A percentile compares a stretch with the other conserved stretches of the same genome.
These are phyloP conservation scores for Scytalidium sp. DNA, from an alignment of 2,329 filamentous ascomycete species.

Conservation along the genomic window DNA sequence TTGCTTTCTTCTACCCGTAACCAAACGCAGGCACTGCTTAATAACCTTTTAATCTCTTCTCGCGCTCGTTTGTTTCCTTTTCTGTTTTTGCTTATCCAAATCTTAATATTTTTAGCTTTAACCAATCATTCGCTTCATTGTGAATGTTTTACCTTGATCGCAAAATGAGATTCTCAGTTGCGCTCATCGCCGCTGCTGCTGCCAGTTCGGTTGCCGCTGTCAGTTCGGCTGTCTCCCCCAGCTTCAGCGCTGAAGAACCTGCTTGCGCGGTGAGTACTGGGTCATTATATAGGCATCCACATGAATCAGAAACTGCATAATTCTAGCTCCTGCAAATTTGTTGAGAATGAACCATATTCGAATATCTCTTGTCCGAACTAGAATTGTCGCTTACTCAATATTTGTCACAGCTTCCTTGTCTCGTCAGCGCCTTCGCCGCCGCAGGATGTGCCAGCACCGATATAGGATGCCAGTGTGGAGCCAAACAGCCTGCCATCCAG, in stretches of 20 bases:
- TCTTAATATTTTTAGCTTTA: not conserved
- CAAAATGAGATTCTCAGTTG: constrained; percentile 39
- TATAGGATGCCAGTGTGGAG: constrained; percentile 36
- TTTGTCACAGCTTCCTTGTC: constrained; percentile 28
- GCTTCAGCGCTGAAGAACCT: constrained; percentile 33
- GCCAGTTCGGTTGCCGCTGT: constrained; percentile 35
- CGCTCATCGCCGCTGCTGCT: constrained; percentile 27
- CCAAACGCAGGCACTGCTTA: no score
- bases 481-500: constrained; percentile 25
- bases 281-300: not conserved
- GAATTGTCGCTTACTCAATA: no score
- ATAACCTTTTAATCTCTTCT: no score
- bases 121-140: not conserved
- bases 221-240: no score
- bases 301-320: no score
- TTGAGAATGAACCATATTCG: no score
- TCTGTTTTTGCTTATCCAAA: no score
- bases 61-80: no score
- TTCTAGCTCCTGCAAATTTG: no score
- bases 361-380: no score
- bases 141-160: constrained; percentile 1
- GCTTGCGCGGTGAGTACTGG: constrained; percentile 37
- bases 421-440: constrained; percentile 31
- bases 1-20: no score
- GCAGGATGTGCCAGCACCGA: constrained; percentile 35